Conservation (phyloP, 495 filamentous ascomycete genomes). For the Glutinoglossum americanum region DNA sequence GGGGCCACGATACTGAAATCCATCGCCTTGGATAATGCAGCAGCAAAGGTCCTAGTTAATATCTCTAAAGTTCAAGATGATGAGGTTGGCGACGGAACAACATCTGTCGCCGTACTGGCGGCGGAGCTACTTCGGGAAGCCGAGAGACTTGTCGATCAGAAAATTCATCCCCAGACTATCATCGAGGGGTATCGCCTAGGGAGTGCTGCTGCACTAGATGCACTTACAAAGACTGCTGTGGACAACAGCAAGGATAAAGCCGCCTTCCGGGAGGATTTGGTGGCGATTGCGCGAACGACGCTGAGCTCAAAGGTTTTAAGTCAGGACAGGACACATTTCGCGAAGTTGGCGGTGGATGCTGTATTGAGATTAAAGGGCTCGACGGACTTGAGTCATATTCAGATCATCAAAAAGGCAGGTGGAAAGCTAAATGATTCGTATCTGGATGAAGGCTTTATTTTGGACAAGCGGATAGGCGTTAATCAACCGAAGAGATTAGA, state of each 20-base stretch:
- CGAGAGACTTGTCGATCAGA: constrained; percentile 87
- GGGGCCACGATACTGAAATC: constrained; percentile 95
- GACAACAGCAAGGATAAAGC: constrained; percentile 67
- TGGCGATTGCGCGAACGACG: constrained; percentile 85
- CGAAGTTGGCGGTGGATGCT: constrained; percentile 77
- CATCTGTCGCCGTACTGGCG: constrained; percentile 75
- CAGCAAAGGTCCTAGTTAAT: constrained; percentile 92
- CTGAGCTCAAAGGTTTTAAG: constrained; percentile 92
- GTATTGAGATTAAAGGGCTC: constrained; percentile 78
- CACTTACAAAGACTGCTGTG: constrained; percentile 63
- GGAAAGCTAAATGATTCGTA: constrained; percentile 95
- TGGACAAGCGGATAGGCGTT: constrained; percentile 96
- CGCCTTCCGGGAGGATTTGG: constrained; percentile 73
- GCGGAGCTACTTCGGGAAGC: constrained; percentile 91
- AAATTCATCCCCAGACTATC: constrained; percentile 98
- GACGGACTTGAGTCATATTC: constrained; percentile 89
- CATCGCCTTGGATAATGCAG: constrained; percentile 97
- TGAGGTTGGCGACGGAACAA: constrained; percentile 92
- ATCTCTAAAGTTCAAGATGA: constrained; percentile 99
- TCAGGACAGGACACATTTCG: constrained; percentile 84
- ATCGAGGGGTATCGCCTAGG: constrained; percentile 98
- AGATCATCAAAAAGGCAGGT: constrained; percentile 98
- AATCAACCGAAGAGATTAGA: constrained; percentile 95
- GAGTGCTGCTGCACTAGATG: constrained; percentile 61
- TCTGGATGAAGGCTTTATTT: constrained; percentile 91